Percentiles rank a stretch among this genome's conserved stretches.
Evolutionary conservation across 2,329 filamentous ascomycete species (phyloP).

Genomic region (Cytospora piceae): DNA sequence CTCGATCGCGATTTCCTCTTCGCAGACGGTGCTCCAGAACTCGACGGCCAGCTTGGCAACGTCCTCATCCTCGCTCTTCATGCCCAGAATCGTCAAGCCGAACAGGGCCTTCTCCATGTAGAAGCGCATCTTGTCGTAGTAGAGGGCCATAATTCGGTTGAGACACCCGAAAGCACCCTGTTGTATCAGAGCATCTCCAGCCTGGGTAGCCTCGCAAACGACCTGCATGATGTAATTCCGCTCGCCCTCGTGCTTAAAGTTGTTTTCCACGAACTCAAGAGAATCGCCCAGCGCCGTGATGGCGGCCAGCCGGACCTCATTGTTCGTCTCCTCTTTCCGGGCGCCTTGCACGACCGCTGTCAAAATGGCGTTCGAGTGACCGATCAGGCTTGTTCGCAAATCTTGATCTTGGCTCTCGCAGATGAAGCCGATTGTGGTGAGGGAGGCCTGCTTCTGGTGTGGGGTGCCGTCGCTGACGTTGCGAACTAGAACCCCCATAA

Average conservation of each 20-base stretch:
- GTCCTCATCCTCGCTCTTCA: constrained; percentile 98
- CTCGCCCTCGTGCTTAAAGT: constrained; percentile 99
- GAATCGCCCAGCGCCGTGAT: constrained; percentile 95
- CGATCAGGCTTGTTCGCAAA: constrained; percentile 76
- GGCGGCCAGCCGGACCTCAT: constrained; percentile 87
- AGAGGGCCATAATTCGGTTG: constrained; percentile 97
- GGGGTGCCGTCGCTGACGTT: constrained; percentile 87
- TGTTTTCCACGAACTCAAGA: constrained; percentile 95
- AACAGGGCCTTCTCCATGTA: constrained; percentile 99
- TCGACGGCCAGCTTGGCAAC: constrained; percentile 97
- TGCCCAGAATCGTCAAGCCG: constrained; percentile 93
- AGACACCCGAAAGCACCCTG: constrained; percentile 95
- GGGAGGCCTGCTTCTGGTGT: constrained; percentile 89
- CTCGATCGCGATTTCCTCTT: constrained; percentile 97
- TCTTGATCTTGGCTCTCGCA: constrained; percentile 94
- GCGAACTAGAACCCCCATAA: constrained; percentile 87
- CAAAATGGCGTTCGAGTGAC: constrained; percentile 95
- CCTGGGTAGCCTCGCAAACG: constrained; percentile 97
- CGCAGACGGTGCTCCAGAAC: constrained; percentile 99
- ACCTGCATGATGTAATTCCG: constrained; percentile 99
- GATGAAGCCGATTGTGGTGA: constrained; percentile 97
- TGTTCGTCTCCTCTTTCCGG: constrained; percentile 91
- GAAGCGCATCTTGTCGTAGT: constrained; percentile 99
- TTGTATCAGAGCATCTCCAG: constrained; percentile 86
- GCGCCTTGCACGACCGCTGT: constrained; percentile 98